Percentiles rank a stretch among this genome's conserved stretches.
Evolutionary conservation across 2,329 filamentous ascomycete species (phyloP).

Genomic region (Pyricularia grisea): DNA sequence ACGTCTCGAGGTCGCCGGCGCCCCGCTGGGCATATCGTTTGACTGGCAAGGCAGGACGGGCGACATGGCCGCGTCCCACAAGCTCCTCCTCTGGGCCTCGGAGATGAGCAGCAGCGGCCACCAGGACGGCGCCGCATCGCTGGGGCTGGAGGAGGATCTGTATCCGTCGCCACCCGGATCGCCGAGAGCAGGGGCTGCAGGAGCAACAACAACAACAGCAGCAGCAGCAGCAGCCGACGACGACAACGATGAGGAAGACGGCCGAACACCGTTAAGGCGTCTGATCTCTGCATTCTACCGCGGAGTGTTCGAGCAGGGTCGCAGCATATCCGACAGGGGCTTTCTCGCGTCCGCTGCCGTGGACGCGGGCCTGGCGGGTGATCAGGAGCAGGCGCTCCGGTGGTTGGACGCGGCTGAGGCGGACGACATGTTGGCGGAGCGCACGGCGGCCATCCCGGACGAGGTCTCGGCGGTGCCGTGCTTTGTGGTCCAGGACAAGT

Average conservation of each 20-base stretch:
- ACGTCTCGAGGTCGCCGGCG: slow-evolving; percentile 22
- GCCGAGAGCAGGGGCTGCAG: no score
- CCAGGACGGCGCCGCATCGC: background rate
- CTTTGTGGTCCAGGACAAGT: slow-evolving; percentile 60
- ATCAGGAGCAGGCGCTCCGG: slow-evolving; percentile 7
- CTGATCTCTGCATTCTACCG: slow-evolving; percentile 31
- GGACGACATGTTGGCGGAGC: background rate
- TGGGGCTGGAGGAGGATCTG: background rate
- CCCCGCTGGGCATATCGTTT: slow-evolving; percentile 28
- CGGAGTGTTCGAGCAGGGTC: slow-evolving; percentile 30
- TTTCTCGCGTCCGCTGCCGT: slow-evolving; percentile 27
- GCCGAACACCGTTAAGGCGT: slow-evolving; percentile 9
- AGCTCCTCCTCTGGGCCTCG: slow-evolving; percentile 31
- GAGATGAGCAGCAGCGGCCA: slow-evolving; percentile 14
- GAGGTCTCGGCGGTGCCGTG: slow-evolving; percentile 60
- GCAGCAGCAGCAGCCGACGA: background rate
- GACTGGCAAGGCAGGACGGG: slow-evolving; percentile 31
- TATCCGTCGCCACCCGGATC: background rate
- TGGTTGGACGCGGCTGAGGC: slow-evolving; percentile 17
- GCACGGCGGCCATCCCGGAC: slow-evolving; percentile 10
- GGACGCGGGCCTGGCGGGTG: slow-evolving; percentile 18
- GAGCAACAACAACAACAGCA: no score
- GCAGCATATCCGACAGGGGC: slow-evolving; percentile 29
- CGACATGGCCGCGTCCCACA: slow-evolving; percentile 34
- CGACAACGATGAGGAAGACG: background rate